These are phyloP conservation scores for Bocquillonia castaneifolia DNA, from an alignment of 441 rosid genomes.

Conservation along the genomic window DNA sequence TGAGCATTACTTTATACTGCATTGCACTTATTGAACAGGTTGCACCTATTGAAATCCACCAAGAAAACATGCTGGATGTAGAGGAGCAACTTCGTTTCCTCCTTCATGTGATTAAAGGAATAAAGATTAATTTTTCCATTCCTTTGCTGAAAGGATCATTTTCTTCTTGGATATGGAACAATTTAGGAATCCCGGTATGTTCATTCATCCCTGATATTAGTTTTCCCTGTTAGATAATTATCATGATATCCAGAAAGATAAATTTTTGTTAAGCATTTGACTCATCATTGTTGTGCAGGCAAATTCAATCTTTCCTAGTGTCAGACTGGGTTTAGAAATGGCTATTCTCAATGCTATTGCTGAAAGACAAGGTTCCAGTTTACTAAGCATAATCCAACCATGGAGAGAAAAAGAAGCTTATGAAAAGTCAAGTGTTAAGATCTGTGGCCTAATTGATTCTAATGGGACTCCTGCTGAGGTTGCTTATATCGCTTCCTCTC, in stretches of 20 bases:
- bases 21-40: slow-evolving; percentile 50
- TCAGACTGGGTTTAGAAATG: slow-evolving; percentile 96
- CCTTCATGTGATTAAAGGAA: slow-evolving; percentile 57
- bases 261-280: slow-evolving; percentile 8
- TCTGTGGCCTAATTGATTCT: slow-evolving; percentile 86
- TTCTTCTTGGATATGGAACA: slow-evolving; percentile 84
- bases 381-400: slow-evolving; percentile 46
- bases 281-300: slow-evolving; percentile 40
- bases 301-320: slow-evolving; percentile 76
- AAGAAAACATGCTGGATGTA: slow-evolving; percentile 64
- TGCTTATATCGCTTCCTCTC: slow-evolving; percentile 56
- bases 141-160: slow-evolving; percentile 64
- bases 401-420: slow-evolving; percentile 31
- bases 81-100: slow-evolving; percentile 80
- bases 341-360: slow-evolving; percentile 77
- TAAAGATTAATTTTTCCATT: slow-evolving; percentile 46
- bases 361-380: slow-evolving; percentile 51
- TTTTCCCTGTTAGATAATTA: slow-evolving; percentile 10
- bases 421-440: slow-evolving; percentile 45
- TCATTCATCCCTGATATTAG: slow-evolving; percentile 9
- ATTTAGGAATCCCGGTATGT: slow-evolving; percentile 70
- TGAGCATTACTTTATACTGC: slow-evolving; percentile 3
- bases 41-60: slow-evolving; percentile 74
- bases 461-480: slow-evolving; percentile 70
- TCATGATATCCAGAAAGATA: slow-evolving; percentile 16